phyloP scores from a whole-genome alignment of 495 filamentous ascomycete species.

The Cercophora samala region DNA sequence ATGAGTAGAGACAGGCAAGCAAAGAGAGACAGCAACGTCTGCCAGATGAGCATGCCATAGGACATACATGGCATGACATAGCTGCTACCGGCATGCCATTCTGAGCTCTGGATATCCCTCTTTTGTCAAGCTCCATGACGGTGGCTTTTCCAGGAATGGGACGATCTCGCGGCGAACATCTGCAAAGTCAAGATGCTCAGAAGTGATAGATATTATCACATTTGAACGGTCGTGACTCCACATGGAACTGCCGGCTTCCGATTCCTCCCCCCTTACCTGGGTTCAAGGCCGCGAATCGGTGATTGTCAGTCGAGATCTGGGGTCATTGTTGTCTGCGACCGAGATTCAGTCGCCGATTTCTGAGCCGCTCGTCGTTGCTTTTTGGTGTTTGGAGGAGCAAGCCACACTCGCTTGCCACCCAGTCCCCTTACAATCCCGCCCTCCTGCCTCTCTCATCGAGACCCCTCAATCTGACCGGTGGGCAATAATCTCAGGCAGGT shows the following conservation, averaged over 20 bases:
- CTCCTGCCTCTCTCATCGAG: slow-evolving; percentile 3
- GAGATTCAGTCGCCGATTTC: slow-evolving; percentile 3
- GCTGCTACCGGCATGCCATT: neutral
- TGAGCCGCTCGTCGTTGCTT: slow-evolving; percentile 1
- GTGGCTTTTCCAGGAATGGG: neutral
- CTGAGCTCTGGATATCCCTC: neutral
- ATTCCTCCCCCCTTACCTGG: neutral
- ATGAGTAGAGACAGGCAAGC: neutral
- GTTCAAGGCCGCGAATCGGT: neutral
- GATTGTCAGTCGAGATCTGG: neutral
- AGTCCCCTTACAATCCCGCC: neutral
- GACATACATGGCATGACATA: neutral
- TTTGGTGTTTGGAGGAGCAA: slow-evolving; percentile 5
- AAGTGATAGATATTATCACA: neutral
- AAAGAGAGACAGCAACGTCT: neutral
- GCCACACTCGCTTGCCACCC: neutral
- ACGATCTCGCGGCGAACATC: neutral
- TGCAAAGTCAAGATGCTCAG: neutral
- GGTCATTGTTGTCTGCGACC: neutral
- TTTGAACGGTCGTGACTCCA: neutral
- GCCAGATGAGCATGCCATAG: neutral
- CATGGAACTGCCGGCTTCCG: neutral
- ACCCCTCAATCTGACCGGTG: slow-evolving; percentile 1
- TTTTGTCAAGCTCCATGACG: neutral
- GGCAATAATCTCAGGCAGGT: neutral